phyloP scores from a whole-genome alignment of 495 filamentous ascomycete genomes.

The Aspergillus nidulans region DNA sequence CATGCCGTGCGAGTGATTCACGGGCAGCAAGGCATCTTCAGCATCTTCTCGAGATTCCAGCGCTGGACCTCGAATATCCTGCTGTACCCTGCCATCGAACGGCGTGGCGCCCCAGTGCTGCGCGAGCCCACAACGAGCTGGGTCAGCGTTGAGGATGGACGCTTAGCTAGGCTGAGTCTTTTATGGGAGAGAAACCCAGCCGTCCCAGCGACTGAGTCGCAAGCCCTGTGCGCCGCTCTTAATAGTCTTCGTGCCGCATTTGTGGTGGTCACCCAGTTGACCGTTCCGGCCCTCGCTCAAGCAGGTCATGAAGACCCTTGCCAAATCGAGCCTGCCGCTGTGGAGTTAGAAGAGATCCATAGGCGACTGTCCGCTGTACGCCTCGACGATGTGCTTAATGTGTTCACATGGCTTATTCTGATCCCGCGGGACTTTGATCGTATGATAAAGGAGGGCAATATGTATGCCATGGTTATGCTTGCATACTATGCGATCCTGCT shows the following conservation, averaged over 20 bases:
- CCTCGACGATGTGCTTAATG: neutral
- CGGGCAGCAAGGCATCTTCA: constrained; percentile 1
- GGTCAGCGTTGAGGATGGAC: neutral
- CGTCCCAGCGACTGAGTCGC: neutral
- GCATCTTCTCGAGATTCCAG: constrained; percentile 6
- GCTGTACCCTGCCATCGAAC: neutral
- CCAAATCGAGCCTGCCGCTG: neutral
- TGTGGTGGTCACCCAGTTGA: constrained; percentile 8
- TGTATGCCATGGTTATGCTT: constrained; percentile 3
- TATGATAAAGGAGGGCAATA: neutral
- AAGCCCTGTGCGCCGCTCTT: neutral
- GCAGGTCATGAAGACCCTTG: neutral
- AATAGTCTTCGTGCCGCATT: constrained; percentile 1
- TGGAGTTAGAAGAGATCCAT: neutral
- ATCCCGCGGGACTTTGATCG: neutral
- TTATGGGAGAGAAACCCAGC: neutral
- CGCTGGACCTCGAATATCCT: constrained; percentile 3
- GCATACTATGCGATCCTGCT: constrained; percentile 6
- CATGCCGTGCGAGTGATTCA: neutral
- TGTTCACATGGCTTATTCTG: constrained; percentile 7
- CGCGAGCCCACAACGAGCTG: neutral
- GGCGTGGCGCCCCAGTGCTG: neutral
- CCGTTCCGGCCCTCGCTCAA: neutral
- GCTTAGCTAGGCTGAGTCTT: neutral
- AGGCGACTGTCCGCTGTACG: neutral